Conservation (phyloP, 352 stramenopile species). For the Elongisporangium senticosum region DNA sequence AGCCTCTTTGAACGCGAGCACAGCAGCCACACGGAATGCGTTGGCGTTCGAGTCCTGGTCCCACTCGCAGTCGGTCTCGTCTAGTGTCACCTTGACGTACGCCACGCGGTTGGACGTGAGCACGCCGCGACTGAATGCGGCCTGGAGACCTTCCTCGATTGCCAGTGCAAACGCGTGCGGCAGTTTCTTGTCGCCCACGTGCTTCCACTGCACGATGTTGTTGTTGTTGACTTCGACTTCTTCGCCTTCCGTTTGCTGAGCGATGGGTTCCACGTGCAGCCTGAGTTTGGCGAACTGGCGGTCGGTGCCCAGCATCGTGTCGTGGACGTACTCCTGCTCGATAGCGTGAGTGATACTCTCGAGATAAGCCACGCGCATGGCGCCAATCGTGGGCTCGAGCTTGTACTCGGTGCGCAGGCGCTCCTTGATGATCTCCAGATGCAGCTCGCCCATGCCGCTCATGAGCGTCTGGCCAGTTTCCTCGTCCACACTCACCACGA, state of each 20-base stretch:
- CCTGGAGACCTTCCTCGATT: constrained; percentile 59
- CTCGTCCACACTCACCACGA: constrained; percentile 92
- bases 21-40: constrained; percentile 52
- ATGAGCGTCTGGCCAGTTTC: constrained; percentile 98
- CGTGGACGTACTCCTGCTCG: constrained; percentile 43
- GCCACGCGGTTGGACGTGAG: constrained; percentile 54
- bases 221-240: constrained; percentile 26
- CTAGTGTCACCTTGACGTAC: constrained; percentile 57
- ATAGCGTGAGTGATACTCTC: constrained; percentile 66
- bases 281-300: constrained; percentile 67
- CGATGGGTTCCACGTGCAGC: constrained; percentile 40
- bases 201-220: constrained; percentile 56
- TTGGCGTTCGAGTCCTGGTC: constrained; percentile 62
- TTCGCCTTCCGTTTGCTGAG: constrained; percentile 22
- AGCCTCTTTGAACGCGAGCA: constrained; percentile 50
- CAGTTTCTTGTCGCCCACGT: constrained; percentile 45
- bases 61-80: constrained; percentile 53
- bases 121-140: constrained; percentile 52
- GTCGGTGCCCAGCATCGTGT: constrained; percentile 63
- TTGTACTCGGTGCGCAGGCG: constrained; percentile 87
- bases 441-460: constrained; percentile 93
- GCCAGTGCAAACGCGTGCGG: constrained; percentile 57
- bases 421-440: constrained; percentile 93
- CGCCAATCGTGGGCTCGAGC: constrained; percentile 75
- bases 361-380: constrained; percentile 88